Conservation (phyloP, 148 eudicot genomes). For the Spergularia marina region DNA sequence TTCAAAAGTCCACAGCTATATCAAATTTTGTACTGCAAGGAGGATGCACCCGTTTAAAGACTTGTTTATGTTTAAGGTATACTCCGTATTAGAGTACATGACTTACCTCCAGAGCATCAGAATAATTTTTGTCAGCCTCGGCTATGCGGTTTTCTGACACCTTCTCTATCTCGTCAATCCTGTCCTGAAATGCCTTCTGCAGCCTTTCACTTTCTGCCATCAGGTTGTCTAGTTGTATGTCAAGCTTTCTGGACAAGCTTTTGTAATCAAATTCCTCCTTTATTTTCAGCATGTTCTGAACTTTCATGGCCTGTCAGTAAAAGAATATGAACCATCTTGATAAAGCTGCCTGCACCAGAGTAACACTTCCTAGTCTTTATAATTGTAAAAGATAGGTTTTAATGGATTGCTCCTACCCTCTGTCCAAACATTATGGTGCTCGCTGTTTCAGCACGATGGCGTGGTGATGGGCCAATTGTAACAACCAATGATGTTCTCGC, state of each 20-base stretch:
- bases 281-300: conserved; percentile 87
- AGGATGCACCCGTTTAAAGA: conserved; percentile 14
- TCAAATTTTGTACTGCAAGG: neutral
- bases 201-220: conserved; percentile 91
- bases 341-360: neutral
- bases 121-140: conserved; percentile 62
- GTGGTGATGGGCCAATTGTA: conserved; percentile 89
- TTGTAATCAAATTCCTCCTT: conserved; percentile 97
- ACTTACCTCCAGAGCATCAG: conserved; percentile 73
- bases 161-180: conserved; percentile 57
- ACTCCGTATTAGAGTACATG: neutral
- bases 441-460: conserved; percentile 86
- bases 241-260: conserved; percentile 87
- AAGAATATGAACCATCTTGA: conserved; percentile 12
- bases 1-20: neutral
- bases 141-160: conserved; percentile 64
- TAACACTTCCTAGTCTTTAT: neutral
- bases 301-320: conserved; percentile 69
- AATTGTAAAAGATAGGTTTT: neutral
- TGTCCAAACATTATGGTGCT: conserved; percentile 94
- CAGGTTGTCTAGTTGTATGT: conserved; percentile 83
- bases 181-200: conserved; percentile 75
- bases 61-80: neutral
- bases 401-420: conserved; percentile 46
- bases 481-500: conserved; percentile 85